These are phyloP conservation scores for Blastocystis hominis DNA, from an alignment of 352 stramenopile species.

Conservation along the genomic window DNA sequence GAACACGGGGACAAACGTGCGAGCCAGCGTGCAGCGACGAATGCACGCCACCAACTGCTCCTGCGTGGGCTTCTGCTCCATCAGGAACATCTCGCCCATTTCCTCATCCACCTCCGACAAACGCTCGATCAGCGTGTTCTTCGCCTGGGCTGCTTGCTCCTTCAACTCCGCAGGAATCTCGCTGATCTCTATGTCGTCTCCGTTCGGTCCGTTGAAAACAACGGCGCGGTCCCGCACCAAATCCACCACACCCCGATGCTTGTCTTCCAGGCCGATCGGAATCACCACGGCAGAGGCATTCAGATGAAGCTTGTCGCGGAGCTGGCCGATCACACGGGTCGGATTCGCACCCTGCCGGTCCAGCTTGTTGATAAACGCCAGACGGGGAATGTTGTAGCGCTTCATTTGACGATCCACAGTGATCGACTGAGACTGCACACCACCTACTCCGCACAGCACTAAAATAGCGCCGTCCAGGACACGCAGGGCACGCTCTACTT, in stretches of 20 bases:
- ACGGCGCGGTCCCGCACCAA: conserved; percentile 68
- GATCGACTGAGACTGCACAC: conserved; percentile 90
- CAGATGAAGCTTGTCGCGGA: conserved; percentile 87
- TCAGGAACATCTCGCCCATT: conserved; percentile 95
- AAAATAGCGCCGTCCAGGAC: conserved; percentile 93
- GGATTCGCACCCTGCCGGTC: conserved; percentile 91
- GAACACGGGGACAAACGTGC: conserved; percentile 95
- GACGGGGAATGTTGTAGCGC: conserved; percentile 91
- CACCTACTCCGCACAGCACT: conserved; percentile 75
- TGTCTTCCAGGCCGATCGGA: conserved; percentile 87
- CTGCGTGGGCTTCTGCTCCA: conserved; percentile 83
- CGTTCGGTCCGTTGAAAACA: conserved; percentile 74
- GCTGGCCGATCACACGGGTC: conserved; percentile 77
- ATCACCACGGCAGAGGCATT: conserved; percentile 89
- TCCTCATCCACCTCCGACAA: conserved; percentile 94
- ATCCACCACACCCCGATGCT: conserved; percentile 87
- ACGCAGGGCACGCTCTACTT: conserved; percentile 89
- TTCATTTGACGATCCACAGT: conserved; percentile 99
- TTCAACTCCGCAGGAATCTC: conserved; percentile 55
- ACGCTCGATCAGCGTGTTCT: conserved; percentile 75
- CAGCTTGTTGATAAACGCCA: conserved; percentile 99
- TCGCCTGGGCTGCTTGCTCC: conserved; percentile 48
- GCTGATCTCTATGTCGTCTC: conserved; percentile 66
- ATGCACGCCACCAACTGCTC: conserved; percentile 85
- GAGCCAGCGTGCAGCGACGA: conserved; percentile 82